Evolutionary conservation across 2,329 filamentous ascomycete species (phyloP).

Genomic region (Diatrype stigma): DNA sequence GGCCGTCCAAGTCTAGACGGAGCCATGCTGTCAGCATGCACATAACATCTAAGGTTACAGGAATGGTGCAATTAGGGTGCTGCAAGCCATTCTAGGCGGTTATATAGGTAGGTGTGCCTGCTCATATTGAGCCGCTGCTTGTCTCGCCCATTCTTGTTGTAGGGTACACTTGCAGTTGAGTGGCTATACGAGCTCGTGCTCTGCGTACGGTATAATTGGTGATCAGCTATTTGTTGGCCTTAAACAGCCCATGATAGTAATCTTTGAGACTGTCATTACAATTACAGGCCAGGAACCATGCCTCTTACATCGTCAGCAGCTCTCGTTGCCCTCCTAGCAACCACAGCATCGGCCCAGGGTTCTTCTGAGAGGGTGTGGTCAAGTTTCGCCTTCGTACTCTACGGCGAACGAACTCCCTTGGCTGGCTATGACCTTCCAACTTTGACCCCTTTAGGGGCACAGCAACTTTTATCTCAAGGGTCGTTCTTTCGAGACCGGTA

Average conservation of each 20-base stretch:
- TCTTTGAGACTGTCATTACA: background rate
- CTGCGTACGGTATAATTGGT: too few relatives aligned
- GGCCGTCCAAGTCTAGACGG: background rate
- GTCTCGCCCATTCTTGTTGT: background rate
- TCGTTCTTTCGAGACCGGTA: slow-evolving; percentile 46
- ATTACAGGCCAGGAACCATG: background rate
- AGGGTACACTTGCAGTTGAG: background rate
- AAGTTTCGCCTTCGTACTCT: slow-evolving; percentile 42
- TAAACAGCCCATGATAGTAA: too few relatives aligned
- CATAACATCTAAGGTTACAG: background rate
- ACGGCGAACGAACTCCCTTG: slow-evolving; percentile 51
- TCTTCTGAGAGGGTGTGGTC: slow-evolving; percentile 42
- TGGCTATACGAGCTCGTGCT: too few relatives aligned
- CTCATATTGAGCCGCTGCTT: background rate
- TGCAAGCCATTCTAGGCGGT: background rate
- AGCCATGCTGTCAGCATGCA: background rate
- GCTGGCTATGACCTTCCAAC: slow-evolving; percentile 22
- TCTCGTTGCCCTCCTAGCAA: slow-evolving; percentile 14
- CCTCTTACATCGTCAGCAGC: background rate
- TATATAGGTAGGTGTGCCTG: background rate
- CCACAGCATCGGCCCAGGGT: slow-evolving; percentile 26
- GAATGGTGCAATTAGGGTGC: background rate
- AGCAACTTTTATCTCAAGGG: slow-evolving; percentile 48
- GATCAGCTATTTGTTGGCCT: too few relatives aligned
- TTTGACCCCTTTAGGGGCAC: slow-evolving; percentile 50